Conservation (phyloP, 768 basidiomycete species). For the Agrocybe praecox region DNA sequence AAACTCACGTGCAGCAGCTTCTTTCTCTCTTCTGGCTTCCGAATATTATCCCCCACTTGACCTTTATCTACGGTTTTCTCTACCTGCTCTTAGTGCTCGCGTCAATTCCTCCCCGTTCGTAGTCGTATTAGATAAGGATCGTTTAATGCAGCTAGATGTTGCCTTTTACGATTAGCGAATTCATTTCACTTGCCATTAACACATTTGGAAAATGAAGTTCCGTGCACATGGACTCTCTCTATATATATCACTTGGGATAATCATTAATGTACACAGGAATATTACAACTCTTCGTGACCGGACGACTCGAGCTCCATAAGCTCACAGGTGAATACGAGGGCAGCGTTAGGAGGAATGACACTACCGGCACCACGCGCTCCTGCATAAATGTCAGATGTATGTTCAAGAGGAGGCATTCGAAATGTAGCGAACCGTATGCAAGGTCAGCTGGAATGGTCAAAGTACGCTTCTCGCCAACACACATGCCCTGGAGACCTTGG, state of each 20-base stretch:
- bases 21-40: no score
- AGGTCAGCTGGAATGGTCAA: slow-evolving; percentile 81
- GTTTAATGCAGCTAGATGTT: no score
- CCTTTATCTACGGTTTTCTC: no score
- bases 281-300: slow-evolving; percentile 58
- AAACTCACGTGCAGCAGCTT: no score
- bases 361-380: slow-evolving; percentile 75
- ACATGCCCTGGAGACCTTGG: slow-evolving; percentile 82
- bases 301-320: slow-evolving; percentile 61
- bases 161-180: no score
- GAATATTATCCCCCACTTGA: no score
- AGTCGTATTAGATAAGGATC: no score
- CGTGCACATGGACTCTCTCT: background rate
- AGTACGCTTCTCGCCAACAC: slow-evolving; percentile 83
- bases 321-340: slow-evolving; percentile 87
- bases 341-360: slow-evolving; percentile 78
- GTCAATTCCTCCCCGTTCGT: no score
- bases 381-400: slow-evolving; percentile 24
- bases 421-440: slow-evolving; percentile 72
- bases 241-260: background rate
- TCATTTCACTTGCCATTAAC: no score
- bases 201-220: no score
- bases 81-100: no score
- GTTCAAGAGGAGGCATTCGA: background rate
- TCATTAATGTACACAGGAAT: background rate